Evolutionary conservation across 805 yeast genomes (phyloP).

Genomic region (Saturnispora halmiae): DNA sequence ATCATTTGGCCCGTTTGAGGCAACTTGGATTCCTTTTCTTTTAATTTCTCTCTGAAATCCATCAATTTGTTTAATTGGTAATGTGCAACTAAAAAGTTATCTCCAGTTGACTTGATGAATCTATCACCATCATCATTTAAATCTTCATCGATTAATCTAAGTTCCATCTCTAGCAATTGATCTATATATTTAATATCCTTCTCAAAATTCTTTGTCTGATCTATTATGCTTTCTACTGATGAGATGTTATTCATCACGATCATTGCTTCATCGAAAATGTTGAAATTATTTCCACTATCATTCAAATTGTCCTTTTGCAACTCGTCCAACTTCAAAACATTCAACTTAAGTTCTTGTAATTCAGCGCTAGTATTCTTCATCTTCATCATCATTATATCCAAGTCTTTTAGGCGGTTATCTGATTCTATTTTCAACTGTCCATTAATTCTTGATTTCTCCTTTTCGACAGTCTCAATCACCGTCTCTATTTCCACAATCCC

Average conservation of each 20-base stretch:
- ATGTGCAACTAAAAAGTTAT: conserved; percentile 58
- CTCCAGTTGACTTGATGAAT: conserved; percentile 30
- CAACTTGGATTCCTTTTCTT: conserved; percentile 32
- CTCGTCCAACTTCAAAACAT: conserved; percentile 25
- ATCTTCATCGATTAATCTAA: conserved; percentile 13
- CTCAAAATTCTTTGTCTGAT: conserved; percentile 50
- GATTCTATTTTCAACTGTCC: conserved; percentile 64
- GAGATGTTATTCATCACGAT: conserved; percentile 61
- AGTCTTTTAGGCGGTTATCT: conserved; percentile 33
- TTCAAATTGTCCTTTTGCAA: conserved; percentile 38
- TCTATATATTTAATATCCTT: conserved; percentile 43
- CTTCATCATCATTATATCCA: conserved; percentile 18
- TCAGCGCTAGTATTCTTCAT: conserved; percentile 32
- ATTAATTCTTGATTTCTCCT: conserved; percentile 70
- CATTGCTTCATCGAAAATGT: conserved; percentile 58
- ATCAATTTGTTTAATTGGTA: conserved; percentile 59
- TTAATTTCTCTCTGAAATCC: conserved; percentile 71
- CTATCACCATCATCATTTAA: conserved; percentile 15
- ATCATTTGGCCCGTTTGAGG: conserved; percentile 65
- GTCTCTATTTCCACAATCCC: conserved; percentile 33
- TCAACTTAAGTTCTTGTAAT: conserved; percentile 40
- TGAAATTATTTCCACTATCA: conserved; percentile 53
- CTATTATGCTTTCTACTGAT: conserved; percentile 56
- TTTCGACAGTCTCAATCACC: conserved; percentile 45
- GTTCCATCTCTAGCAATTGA: conserved; percentile 40